Base-by-base conservation (phyloP, 2,329 filamentous ascomycete genomes). In the Gnomoniopsis smithogilvyi region DNA sequence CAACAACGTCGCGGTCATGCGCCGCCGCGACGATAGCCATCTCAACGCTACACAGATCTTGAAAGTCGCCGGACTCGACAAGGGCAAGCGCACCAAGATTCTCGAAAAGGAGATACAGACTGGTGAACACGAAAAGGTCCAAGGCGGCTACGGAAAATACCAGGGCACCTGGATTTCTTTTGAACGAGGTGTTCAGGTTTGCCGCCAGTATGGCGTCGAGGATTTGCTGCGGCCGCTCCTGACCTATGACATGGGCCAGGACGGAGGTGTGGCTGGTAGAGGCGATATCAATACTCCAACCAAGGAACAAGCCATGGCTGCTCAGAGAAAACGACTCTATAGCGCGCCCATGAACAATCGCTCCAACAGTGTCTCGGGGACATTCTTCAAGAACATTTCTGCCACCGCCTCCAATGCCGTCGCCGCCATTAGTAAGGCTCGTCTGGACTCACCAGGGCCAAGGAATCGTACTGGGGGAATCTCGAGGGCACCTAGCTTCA, bases 131-230 rank as follows among this genome's bases (percentile, higher is more conserved):
- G 95, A 99, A 73, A 99, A 99, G 75, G 94, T 99, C 2, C 95
- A 99, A 72, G 95, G 95, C 36, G 95, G 95, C 6, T 99, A 99
- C 69, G 95, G 95, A 64, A 98, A 98, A 78, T 99, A 99, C 69
- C 95, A 99, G 78, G 95, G 95, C 57, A 99, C 95, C 2, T 99
- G 95, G 95, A 96, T 99, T 69, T 91, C 90, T 69, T 98, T 96
- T 69, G 90, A 94, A 52, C 87, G 94, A 62, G 95, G 94, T 1
- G 83, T 96, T 49, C 92, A 97, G 69, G 94, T 99, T 67, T 98
- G 95, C 73, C 87, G 90, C 46, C 85, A 88, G 64, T 89, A 89
- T 66, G 85, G 83, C 12, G 91, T 95, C 34, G 90, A 94, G 71
- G 90, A 94, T 64, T 68, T 91, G 6, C 76, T 95, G 51, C 82